Percentiles rank a stretch among this genome's conserved stretches.
phyloP scores from a whole-genome alignment of 257 asterid species.

The Solanum chilense region DNA sequence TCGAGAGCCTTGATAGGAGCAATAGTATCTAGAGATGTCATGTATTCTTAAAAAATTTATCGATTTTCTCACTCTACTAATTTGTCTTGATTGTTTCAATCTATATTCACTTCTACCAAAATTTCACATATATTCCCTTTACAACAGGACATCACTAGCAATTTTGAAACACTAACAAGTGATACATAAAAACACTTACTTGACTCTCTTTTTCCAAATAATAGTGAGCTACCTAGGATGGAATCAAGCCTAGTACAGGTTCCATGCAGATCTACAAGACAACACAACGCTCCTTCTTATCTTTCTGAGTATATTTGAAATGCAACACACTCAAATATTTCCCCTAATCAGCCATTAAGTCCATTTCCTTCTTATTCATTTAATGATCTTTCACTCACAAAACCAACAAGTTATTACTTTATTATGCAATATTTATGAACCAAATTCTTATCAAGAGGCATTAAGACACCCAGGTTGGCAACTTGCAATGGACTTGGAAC shows the following conservation, averaged over 20 bases:
- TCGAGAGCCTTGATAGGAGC: no score
- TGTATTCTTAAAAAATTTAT: not conserved
- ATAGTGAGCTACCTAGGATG: no score
- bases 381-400: not conserved
- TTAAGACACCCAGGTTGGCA: not conserved
- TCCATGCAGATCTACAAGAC: not conserved
- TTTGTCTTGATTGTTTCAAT: not conserved
- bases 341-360: not conserved
- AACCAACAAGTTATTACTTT: not conserved
- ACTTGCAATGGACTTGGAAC: not conserved
- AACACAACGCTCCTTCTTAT: not conserved
- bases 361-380: not conserved
- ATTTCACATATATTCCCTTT: not conserved
- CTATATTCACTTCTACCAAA: not conserved
- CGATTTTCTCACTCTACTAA: not conserved
- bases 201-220: no score
- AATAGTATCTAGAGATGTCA: not conserved
- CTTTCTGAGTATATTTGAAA: not conserved
- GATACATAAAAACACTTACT: no score
- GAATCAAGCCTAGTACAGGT: no score
- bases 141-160: not conserved
- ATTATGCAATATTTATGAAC: not conserved
- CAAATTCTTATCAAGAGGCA: not conserved
- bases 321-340: not conserved
- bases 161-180: no score